phyloP scores from a whole-genome alignment of 352 stramenopile species.

The Phytopythium cucurbitacearum region DNA sequence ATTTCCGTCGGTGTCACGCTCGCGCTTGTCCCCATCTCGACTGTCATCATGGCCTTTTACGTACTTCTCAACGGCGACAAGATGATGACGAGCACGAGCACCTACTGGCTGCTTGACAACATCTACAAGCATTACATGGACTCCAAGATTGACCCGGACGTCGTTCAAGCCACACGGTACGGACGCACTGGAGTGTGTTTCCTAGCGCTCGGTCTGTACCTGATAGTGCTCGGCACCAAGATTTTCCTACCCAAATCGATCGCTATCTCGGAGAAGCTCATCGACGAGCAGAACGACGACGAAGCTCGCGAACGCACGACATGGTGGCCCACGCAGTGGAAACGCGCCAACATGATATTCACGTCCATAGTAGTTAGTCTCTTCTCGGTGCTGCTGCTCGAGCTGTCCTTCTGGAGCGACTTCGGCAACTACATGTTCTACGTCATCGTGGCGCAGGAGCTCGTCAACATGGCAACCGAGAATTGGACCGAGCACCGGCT shows the following conservation, averaged over 20 bases:
- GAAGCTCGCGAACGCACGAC: constrained; percentile 63
- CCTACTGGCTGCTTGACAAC: constrained; percentile 81
- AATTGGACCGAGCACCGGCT: constrained; percentile 88
- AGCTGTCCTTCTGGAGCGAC: constrained; percentile 95
- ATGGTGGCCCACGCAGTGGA: constrained; percentile 93
- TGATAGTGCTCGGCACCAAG: constrained; percentile 70
- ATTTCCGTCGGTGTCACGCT: constrained; percentile 88
- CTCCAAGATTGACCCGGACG: constrained; percentile 73
- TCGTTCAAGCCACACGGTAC: constrained; percentile 52
- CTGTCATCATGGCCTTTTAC: constrained; percentile 65
- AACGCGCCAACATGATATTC: constrained; percentile 94
- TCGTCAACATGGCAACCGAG: constrained; percentile 87
- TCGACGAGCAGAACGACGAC: constrained; percentile 77
- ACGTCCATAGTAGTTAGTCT: constrained; percentile 90
- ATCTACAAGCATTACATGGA: constrained; percentile 87
- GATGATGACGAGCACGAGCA: constrained; percentile 25
- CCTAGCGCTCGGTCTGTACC: constrained; percentile 86
- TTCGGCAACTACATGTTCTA: constrained; percentile 97
- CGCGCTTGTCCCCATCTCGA: constrained; percentile 80
- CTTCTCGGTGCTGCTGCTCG: constrained; percentile 92
- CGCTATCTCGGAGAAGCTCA: constrained; percentile 86
- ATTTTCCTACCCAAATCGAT: constrained; percentile 93
- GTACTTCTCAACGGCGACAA: constrained; percentile 59
- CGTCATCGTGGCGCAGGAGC: constrained; percentile 91
- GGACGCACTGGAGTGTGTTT: constrained; percentile 94